Base-by-base conservation (phyloP, 768 basidiomycete species). In the Kwoniella newhampshirensis region DNA sequence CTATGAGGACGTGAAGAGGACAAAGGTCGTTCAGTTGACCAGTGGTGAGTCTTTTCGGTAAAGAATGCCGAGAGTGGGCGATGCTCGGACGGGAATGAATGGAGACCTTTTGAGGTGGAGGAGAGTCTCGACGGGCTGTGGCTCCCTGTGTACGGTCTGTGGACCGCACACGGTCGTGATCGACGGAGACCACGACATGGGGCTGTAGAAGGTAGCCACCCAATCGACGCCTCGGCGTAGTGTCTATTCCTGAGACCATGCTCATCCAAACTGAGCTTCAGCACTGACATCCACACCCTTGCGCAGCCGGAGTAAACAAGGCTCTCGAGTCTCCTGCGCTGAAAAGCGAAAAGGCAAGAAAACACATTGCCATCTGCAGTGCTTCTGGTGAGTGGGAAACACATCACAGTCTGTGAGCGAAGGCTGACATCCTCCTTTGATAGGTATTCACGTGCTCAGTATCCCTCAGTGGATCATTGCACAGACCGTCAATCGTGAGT, bases 401-500 rank as follows among this genome's bases (percentile, higher is more conserved):
- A 11, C 32, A 23, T 27, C 3, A 25, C 25, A 23, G 28, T 8
- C 7, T 8, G 41, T 42, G 41, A 6, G 17, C 21, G 41, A 8
- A 8, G n/a, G 41, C n/a, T 42, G 7, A 42, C 18, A 13, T 13
- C 32, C 32, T 32, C 13, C 32, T 6, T 4, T 54, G 18, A 41
- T 37, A 67, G 75, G 75, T 23, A 74, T 75, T 40, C 75, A 77
- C 54, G 64, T 60, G 12, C 49, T 63, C 26, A 64, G 55, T 46
- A 77, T 77, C 35, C 69, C 74, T 0, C 67, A 68, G 28, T 75
- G 66, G 44, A 62, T 71, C 54, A 40, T 77, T 25, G 60, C 59
- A 2, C 66, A 64, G 27, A 54, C 62, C 26, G 57, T 77, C 44
- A 67, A 62, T 25, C 43, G 69, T 71, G 36, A 51, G 66, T 57